Evolutionary conservation across 2,329 filamentous ascomycete species (phyloP).

Genomic region (Aspergillus puulaauensis): DNA sequence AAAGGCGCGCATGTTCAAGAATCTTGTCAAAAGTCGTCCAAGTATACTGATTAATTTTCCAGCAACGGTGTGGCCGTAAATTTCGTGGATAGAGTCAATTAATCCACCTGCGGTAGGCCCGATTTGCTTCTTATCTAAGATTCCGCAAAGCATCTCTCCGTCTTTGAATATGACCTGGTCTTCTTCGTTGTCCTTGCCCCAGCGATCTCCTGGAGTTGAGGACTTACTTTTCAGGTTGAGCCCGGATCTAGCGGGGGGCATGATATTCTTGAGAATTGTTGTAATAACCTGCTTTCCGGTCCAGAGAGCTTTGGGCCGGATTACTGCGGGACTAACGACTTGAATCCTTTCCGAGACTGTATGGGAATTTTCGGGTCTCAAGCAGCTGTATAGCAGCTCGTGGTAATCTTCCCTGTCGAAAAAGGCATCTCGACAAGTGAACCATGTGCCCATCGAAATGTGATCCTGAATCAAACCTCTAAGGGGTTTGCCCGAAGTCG

Average conservation of each 20-base stretch:
- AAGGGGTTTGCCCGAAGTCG: slow-evolving; percentile 88
- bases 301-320: slow-evolving; percentile 81
- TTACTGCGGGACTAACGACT: slow-evolving; percentile 74
- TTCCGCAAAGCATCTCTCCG: slow-evolving; percentile 84
- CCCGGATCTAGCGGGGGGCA: slow-evolving; percentile 71
- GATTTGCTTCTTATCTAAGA: slow-evolving; percentile 93
- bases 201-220: slow-evolving; percentile 74
- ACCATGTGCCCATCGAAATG: slow-evolving; percentile 86
- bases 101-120: slow-evolving; percentile 84
- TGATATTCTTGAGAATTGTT: slow-evolving; percentile 89
- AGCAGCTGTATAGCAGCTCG: slow-evolving; percentile 84
- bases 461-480: slow-evolving; percentile 98
- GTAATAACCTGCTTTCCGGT: slow-evolving; percentile 96
- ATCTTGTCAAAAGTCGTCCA: slow-evolving; percentile 83
- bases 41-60: slow-evolving; percentile 87
- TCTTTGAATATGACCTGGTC: slow-evolving; percentile 77
- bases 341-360: slow-evolving; percentile 79
- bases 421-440: slow-evolving; percentile 89
- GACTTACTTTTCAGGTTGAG: slow-evolving; percentile 78
- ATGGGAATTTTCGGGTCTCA: slow-evolving; percentile 87
- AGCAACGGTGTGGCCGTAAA: slow-evolving; percentile 83
- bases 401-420: slow-evolving; percentile 88
- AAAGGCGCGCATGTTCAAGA: slow-evolving; percentile 90
- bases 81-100: slow-evolving; percentile 88
- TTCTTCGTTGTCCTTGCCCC: slow-evolving; percentile 72